A percentile compares a stretch with the other conserved stretches of the same genome.
Conservation (phyloP, 495 filamentous ascomycete genomes). For the Penicillium flavigenum region DNA sequence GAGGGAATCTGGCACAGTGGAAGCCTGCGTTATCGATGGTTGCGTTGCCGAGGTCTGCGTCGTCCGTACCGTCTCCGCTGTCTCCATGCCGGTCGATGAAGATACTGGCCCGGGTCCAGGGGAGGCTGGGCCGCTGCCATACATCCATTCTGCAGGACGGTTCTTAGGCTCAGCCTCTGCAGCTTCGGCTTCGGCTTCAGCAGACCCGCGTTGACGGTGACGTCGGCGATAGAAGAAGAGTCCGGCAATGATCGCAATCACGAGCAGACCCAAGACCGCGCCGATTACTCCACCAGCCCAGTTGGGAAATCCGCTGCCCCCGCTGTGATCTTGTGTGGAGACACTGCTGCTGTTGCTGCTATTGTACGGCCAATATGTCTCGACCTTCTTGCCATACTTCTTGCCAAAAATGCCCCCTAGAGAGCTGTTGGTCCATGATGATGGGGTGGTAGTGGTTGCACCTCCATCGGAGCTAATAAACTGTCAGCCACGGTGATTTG, state of each 20-base stretch:
- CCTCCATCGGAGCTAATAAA: slow-evolving; percentile 49
- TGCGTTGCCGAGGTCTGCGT: background rate
- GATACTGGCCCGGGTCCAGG: slow-evolving; percentile 3
- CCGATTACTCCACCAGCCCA: slow-evolving; percentile 67
- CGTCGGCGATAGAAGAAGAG: slow-evolving; percentile 56
- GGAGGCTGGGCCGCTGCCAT: slow-evolving; percentile 1
- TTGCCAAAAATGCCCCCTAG: slow-evolving; percentile 54
- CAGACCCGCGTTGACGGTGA: slow-evolving; percentile 17
- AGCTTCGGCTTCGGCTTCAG: background rate
- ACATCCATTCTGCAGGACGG: background rate
- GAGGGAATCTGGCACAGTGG: slow-evolving; percentile 10
- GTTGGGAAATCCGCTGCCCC: slow-evolving; percentile 48
- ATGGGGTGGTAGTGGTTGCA: slow-evolving; percentile 53
- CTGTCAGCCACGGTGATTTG: background rate
- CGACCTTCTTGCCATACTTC: slow-evolving; percentile 57
- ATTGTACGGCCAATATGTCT: slow-evolving; percentile 61
- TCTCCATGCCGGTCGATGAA: background rate
- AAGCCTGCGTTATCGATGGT: slow-evolving; percentile 4
- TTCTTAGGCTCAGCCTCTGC: background rate
- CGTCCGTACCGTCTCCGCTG: background rate
- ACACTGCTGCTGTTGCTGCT: slow-evolving; percentile 13
- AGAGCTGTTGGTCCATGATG: slow-evolving; percentile 50
- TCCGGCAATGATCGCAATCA: slow-evolving; percentile 55
- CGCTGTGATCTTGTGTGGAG: background rate
- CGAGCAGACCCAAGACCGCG: slow-evolving; percentile 62